Conservation (phyloP, 2,329 filamentous ascomycete species). For the Colletotrichum incanum region DNA sequence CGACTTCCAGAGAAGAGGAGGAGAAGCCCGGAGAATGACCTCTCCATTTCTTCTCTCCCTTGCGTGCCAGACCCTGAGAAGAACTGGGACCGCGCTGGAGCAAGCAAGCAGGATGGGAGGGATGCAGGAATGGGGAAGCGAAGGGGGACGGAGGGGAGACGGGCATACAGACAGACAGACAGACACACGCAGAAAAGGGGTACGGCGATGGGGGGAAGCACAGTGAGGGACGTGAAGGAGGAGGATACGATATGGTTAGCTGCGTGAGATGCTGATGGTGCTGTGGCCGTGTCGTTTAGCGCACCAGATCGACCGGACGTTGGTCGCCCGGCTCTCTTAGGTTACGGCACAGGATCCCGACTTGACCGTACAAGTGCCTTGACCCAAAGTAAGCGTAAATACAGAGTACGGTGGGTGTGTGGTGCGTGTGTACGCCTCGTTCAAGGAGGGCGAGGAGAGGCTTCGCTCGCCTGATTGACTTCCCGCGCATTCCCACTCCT, state of each 20-base stretch:
- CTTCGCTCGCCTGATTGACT: constrained; percentile 35
- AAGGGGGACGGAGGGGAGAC: background rate
- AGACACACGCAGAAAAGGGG: constrained; percentile 4
- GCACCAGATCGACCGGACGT: background rate
- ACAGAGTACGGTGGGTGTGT: background rate
- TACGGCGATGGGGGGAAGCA: background rate
- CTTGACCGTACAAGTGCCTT: background rate
- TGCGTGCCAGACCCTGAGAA: constrained; percentile 24
- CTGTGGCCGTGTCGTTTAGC: background rate
- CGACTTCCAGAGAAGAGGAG: background rate
- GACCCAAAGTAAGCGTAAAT: background rate
- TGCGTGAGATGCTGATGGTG: background rate
- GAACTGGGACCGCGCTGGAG: constrained; percentile 5
- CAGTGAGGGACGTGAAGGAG: background rate
- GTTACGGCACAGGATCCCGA: no score
- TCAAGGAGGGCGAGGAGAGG: background rate
- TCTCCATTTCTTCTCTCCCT: constrained; percentile 1
- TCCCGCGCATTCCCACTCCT: constrained; percentile 40
- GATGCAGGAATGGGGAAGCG: background rate
- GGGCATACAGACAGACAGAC: no score
- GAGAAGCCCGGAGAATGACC: constrained; percentile 12
- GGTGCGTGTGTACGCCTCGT: background rate
- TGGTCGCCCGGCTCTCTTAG: background rate
- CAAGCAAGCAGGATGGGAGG: background rate
- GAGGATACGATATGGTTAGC: background rate